Evolutionary conservation across 2,329 filamentous ascomycete genomes (phyloP).

Genomic region (Paraphoma chrysanthemicola): DNA sequence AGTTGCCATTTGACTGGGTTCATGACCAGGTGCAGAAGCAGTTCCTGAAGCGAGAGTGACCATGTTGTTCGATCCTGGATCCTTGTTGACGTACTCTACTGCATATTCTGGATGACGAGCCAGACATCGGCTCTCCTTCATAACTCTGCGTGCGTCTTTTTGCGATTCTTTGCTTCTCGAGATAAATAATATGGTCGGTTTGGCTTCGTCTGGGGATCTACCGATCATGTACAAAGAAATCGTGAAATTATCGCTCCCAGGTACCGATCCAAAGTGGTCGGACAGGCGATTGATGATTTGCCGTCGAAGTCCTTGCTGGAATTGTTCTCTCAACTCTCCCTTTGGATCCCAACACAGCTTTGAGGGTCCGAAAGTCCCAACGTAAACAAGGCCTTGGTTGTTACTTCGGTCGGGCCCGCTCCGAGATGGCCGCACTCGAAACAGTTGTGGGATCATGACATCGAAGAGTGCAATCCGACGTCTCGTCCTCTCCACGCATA

Average conservation of each 20-base stretch:
- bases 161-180: background rate
- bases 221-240: constrained; percentile 6
- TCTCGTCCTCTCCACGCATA: background rate
- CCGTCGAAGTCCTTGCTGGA: background rate
- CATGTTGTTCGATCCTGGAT: constrained; percentile 10
- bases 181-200: constrained; percentile 1
- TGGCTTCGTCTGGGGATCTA: background rate
- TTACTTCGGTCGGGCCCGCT: background rate
- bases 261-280: background rate
- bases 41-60: background rate
- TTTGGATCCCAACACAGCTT: background rate
- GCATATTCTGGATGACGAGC: background rate
- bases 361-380: background rate
- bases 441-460: background rate
- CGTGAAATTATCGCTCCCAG: background rate
- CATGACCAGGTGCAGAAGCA: background rate
- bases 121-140: constrained; percentile 1
- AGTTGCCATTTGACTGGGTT: background rate
- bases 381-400: too few species aligned
- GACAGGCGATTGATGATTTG: background rate
- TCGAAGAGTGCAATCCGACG: background rate
- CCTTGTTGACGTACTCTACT: constrained; percentile 1
- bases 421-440: background rate
- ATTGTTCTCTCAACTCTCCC: background rate
- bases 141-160: constrained; percentile 1